Evolutionary conservation across 345 rosid genomes (phyloP).

Genomic region (thale cress (Arabidopsis thaliana)): DNA sequence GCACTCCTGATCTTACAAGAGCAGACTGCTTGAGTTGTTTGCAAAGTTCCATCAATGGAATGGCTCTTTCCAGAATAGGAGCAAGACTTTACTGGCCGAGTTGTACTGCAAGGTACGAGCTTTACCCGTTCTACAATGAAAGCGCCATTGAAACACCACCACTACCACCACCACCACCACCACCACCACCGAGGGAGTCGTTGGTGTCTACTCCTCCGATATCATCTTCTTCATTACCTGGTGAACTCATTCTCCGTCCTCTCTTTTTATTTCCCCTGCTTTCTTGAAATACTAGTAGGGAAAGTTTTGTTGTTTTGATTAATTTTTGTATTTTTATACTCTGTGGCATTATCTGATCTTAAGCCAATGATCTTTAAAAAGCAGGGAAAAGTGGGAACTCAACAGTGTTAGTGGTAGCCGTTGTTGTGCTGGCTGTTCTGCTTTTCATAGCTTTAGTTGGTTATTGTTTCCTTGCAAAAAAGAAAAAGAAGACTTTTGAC

Average conservation of each 20-base stretch:
- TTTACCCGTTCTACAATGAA: constrained; percentile 39
- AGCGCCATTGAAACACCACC: neutral
- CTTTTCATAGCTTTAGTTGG: constrained; percentile 41
- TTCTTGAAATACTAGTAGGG: neutral
- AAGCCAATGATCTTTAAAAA: neutral
- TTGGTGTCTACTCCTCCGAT: constrained; percentile 25
- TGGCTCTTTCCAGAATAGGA: constrained; percentile 14
- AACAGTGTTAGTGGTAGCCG: constrained; percentile 42
- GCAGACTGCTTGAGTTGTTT: constrained; percentile 42
- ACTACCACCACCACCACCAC: constrained; percentile 8
- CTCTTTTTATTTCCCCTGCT: neutral
- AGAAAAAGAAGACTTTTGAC: constrained; percentile 38
- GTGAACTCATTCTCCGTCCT: constrained; percentile 27
- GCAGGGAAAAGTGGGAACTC: constrained; percentile 47
- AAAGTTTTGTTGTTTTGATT: neutral
- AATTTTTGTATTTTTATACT: no score
- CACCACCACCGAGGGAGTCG: neutral
- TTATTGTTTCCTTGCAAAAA: constrained; percentile 45
- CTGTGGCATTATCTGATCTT: neutral
- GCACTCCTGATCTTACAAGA: constrained; percentile 45
- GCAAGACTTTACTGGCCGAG: constrained; percentile 43
- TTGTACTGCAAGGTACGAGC: constrained; percentile 47
- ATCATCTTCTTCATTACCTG: constrained; percentile 24
- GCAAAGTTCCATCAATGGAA: neutral
- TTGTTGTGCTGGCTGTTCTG: constrained; percentile 39